Base-by-base conservation (phyloP, 768 basidiomycete species). In the Xerocomellus dryophilus region DNA sequence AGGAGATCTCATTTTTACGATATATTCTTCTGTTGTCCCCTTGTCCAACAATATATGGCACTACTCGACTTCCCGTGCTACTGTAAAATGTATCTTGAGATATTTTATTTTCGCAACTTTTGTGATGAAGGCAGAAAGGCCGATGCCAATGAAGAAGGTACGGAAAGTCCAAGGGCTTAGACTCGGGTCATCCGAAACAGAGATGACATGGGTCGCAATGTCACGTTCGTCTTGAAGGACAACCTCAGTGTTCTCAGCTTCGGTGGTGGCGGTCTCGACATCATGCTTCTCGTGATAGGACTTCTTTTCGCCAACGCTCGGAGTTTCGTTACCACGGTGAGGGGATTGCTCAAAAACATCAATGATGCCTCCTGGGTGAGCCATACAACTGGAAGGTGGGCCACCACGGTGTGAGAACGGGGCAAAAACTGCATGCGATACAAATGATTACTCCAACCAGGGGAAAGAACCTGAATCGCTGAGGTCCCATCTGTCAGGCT, bases 141-240 rank as follows among this genome's bases (percentile, higher is more conserved):
- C 82, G 0, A 81, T 75, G 47, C 81, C 81, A 12, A 84, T 78
- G 32, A 82, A 67, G 64, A 83, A 77, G 15, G 78, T 71, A 21
- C 79, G 74, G 71, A 81, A 74, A 54, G 65, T 71, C 65, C 69
- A 69, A 14, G 67, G 63, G 31, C 57, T 67, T 5, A 71, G 51
- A 36, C 51, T 54, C 12, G 65, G 60, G 27, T 69, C 62, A 25
- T 72, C 72, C 8, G 63, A 49, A 44, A 78, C 63, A 9, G 69
- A 71, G 58, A 82, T 76, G 29, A 82, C 71, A 59, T 76, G 73
- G 1, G 78, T 78, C 43, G 68, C 77, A 25, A 81, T 73, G 50
- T 78, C 80, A 35, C 76, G 74, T 60, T 78, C 78, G 51, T 75
- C 65, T 34, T 72, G 62, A 17, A 81, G 70, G 47, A 71, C 61